phyloP scores from a whole-genome alignment of 2,329 filamentous ascomycete genomes.

The Helotiales sp. region DNA sequence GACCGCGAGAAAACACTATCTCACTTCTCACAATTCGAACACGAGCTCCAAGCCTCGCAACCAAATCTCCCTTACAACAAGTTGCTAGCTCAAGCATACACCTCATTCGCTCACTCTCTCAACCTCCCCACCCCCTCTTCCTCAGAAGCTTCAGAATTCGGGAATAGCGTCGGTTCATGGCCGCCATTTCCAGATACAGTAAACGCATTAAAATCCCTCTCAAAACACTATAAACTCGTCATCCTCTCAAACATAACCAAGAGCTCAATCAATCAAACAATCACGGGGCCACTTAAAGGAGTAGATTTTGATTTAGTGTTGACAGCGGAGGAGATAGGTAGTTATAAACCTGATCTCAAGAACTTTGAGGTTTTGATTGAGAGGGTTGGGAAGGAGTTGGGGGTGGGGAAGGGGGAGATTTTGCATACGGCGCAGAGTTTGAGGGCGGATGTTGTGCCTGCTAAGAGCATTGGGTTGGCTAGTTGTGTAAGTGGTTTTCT shows the following conservation, averaged over 20 bases:
- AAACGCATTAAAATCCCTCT: slow-evolving; percentile 42
- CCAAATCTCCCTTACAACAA: slow-evolving; percentile 51
- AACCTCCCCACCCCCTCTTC: slow-evolving; percentile 23
- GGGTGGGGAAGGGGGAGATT: slow-evolving; percentile 52
- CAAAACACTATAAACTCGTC: slow-evolving; percentile 48
- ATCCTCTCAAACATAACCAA: slow-evolving; percentile 57
- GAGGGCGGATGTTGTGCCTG: slow-evolving; percentile 67
- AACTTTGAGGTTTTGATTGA: slow-evolving; percentile 68
- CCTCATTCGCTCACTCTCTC: slow-evolving; percentile 37
- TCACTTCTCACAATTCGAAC: slow-evolving; percentile 13
- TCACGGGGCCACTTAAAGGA: slow-evolving; percentile 46
- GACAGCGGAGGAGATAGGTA: slow-evolving; percentile 68
- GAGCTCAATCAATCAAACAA: slow-evolving; percentile 46
- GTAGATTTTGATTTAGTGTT: slow-evolving; percentile 59
- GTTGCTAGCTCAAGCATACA: slow-evolving; percentile 45
- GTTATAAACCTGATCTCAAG: slow-evolving; percentile 64
- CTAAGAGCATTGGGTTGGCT: slow-evolving; percentile 37
- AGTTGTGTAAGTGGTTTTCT: neutral
- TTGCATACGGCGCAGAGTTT: slow-evolving; percentile 70
- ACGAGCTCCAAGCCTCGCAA: slow-evolving; percentile 41
- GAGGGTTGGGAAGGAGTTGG: slow-evolving; percentile 52
- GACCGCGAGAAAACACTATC: slow-evolving; percentile 4
- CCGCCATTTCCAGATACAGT: slow-evolving; percentile 49
- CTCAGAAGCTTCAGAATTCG: slow-evolving; percentile 40
- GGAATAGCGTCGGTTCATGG: slow-evolving; percentile 42